Evolutionary conservation across 1,284 basidiomycete species (phyloP).

Genomic region (Boletus mariae): DNA sequence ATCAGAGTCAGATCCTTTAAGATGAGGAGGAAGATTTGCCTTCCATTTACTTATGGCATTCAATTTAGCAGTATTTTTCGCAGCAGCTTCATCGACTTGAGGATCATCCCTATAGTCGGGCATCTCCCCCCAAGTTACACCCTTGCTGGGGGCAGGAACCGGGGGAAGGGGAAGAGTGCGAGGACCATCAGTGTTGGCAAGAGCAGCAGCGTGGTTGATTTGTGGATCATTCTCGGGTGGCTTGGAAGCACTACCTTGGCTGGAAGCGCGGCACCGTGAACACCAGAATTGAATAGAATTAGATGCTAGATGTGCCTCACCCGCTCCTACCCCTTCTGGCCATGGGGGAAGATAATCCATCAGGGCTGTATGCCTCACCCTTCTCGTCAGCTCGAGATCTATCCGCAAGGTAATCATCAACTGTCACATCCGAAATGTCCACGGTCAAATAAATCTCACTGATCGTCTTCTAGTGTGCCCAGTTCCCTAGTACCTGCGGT

Average conservation of each 20-base stretch:
- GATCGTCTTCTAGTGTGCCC: neutral
- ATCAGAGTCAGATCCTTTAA: neutral
- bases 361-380: conserved; percentile 11
- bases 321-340: neutral
- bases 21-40: no score
- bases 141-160: no score
- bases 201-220: no score
- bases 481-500: neutral
- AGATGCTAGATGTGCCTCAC: neutral
- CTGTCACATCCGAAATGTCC: neutral
- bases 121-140: no score
- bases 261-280: neutral
- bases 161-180: no score
- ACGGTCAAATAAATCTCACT: neutral
- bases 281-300: neutral
- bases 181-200: no score
- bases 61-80: neutral
- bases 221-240: no score
- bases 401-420: neutral
- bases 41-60: neutral
- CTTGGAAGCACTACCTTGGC: no score
- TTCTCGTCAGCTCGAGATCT: conserved; percentile 8
- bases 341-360: neutral
- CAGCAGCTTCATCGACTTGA: neutral
- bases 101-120: neutral